Conservation (phyloP, 73 alveolate species). For the Blepharisma japonicum region DNA sequence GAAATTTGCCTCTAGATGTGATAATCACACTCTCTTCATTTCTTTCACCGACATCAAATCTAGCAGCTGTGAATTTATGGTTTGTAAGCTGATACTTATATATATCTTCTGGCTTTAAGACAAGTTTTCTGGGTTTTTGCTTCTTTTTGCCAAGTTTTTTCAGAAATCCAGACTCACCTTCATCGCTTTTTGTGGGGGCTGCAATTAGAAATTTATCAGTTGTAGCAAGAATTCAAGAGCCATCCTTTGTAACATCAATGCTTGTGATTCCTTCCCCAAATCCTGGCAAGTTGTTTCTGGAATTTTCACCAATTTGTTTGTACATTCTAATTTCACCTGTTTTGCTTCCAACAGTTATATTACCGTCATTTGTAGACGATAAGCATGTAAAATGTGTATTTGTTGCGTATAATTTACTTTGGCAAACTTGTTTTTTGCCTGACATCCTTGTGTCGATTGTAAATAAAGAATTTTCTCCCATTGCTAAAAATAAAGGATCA, state of each 20-base stretch:
- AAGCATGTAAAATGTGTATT: background rate
- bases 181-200: background rate
- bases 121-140: slow-evolving; percentile 8
- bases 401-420: background rate
- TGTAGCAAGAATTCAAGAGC: slow-evolving; percentile 27
- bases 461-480: background rate
- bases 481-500: background rate
- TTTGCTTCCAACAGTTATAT: slow-evolving; percentile 2
- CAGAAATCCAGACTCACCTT: slow-evolving; percentile 17
- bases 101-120: slow-evolving; percentile 24
- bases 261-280: slow-evolving; percentile 23
- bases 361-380: background rate
- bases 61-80: slow-evolving; percentile 21
- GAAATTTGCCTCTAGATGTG: slow-evolving; percentile 31
- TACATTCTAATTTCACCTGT: slow-evolving; percentile 25
- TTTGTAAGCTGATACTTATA: background rate
- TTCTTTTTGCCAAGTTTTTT: slow-evolving; percentile 11
- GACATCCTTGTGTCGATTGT: background rate
- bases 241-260: slow-evolving; percentile 14
- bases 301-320: slow-evolving; percentile 26
- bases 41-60: background rate
- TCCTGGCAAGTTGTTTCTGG: slow-evolving; percentile 29
- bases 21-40: slow-evolving; percentile 7
- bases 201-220: background rate
- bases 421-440: background rate